Conservation (phyloP, 2,329 filamentous ascomycete species). For the Cladosporium phlei region DNA sequence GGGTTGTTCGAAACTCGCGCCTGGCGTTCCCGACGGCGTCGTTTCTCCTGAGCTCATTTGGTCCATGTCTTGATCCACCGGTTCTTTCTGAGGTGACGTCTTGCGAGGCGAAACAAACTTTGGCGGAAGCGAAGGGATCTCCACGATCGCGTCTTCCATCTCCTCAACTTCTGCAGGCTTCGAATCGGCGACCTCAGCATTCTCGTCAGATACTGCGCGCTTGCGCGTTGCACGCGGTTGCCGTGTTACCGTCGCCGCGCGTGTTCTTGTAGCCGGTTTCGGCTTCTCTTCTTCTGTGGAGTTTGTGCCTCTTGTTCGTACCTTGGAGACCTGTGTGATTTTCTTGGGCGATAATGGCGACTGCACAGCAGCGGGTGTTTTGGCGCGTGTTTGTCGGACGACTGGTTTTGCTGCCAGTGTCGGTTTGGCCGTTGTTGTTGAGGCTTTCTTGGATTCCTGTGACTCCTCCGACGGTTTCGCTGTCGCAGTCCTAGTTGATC, state of each 20-base stretch:
- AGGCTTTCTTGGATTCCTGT: background rate
- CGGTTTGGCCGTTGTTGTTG: background rate
- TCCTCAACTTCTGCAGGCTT: constrained; percentile 10
- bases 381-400: constrained; percentile 6
- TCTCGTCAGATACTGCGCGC: constrained; percentile 29
- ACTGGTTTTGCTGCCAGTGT: constrained; percentile 6
- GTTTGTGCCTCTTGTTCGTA: constrained; percentile 15
- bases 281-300: constrained; percentile 11
- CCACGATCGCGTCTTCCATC: constrained; percentile 9
- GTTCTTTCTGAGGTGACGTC: background rate
- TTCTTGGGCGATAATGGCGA: constrained; percentile 33
- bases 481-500: background rate
- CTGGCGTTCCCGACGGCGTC: constrained; percentile 21
- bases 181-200: constrained; percentile 21
- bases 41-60: constrained; percentile 22
- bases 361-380: constrained; percentile 7
- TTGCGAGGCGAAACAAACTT: background rate
- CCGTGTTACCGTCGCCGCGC: background rate
- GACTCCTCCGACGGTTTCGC: background rate
- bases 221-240: constrained; percentile 15
- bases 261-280: constrained; percentile 10
- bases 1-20: constrained; percentile 9
- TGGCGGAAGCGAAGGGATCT: background rate
- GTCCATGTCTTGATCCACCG: constrained; percentile 19
- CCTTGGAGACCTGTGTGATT: constrained; percentile 31